Evolutionary conservation across 257 asterid genomes (phyloP), one percentile per base, ranked within the genome.

Genomic region (Asclepias syriaca): DNA sequence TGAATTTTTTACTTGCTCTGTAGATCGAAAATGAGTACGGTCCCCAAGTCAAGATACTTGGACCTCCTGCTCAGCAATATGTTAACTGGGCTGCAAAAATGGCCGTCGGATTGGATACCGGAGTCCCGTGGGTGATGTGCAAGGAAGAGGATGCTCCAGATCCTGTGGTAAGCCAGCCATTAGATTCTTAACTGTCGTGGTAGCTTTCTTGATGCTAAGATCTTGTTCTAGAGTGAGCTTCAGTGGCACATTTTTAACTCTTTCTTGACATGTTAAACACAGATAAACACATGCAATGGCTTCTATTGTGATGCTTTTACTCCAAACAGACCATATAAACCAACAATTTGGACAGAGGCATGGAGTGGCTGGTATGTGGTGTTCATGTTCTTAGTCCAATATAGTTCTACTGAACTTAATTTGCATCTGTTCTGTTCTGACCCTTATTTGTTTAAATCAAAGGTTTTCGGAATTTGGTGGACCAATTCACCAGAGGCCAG

Each of bases 281-380:
- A 94, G 99, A 88, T 94, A 29, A 94, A 94, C 78, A 84, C 99
- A 4, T 94, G 99, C 87, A 94, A 94, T 32, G 99, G 99, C 32
- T 91, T 94, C 91, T 91, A 91, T 55, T 88, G 98, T 76, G 95
- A 91, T 83, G 59, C 82, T 64, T 91, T 94, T 81, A 54, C 83
- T 58, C 99, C 99, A 40, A 94, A 94, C 84, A 84, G 76, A 80
- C 88, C 92, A 55, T 85, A 89, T 84, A 94, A 94, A 80, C 99
- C 99, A 40, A 77, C 90, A 6, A 89, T 94, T 27, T 94, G 99
- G 99, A 94, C 99, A 0, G 99, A 94, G 80, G 97, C 96, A 68
- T 94, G 99, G 99, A 94, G 85, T 74, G 95, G 99, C 66, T 94
- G 97, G 98, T 89, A 75, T 56, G 80, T 14, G 15, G 18, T 32